Evolutionary conservation across 306 rosid species (phyloP).

Genomic region (Carpinus fangiana): DNA sequence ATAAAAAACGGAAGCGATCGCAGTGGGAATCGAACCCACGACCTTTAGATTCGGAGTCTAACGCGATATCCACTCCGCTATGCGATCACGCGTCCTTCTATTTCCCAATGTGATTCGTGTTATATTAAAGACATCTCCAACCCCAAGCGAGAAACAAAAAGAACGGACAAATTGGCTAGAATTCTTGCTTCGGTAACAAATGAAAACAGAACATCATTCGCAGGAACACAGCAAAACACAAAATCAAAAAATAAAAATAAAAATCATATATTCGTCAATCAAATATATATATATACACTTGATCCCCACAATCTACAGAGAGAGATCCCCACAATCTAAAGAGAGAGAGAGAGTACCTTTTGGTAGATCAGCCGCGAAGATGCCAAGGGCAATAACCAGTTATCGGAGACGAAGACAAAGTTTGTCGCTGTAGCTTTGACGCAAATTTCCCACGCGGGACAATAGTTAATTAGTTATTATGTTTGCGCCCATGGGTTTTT

Average conservation of each 20-base stretch:
- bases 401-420: neutral
- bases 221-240: neutral
- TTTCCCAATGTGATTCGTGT: neutral
- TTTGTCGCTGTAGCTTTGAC: neutral
- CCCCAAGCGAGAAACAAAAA: neutral
- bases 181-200: neutral
- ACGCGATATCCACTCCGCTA: constrained; percentile 99
- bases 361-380: constrained; percentile 18
- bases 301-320: neutral
- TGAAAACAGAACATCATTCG: neutral
- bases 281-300: too few relatives aligned
- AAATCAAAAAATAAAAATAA: neutral
- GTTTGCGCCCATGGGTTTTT: neutral
- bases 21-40: constrained; percentile 99
- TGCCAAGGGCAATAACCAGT: neutral
- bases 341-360: constrained; percentile 14
- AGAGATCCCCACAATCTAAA: neutral
- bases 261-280: neutral
- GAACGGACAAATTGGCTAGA: neutral
- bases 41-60: constrained; percentile 99
- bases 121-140: neutral
- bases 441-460: neutral
- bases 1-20: constrained; percentile 38
- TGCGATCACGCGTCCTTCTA: constrained; percentile 44
- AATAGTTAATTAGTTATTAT: neutral